Evolutionary conservation across 257 asterid genomes (phyloP).

Genomic region (Paulownia fortunei): DNA sequence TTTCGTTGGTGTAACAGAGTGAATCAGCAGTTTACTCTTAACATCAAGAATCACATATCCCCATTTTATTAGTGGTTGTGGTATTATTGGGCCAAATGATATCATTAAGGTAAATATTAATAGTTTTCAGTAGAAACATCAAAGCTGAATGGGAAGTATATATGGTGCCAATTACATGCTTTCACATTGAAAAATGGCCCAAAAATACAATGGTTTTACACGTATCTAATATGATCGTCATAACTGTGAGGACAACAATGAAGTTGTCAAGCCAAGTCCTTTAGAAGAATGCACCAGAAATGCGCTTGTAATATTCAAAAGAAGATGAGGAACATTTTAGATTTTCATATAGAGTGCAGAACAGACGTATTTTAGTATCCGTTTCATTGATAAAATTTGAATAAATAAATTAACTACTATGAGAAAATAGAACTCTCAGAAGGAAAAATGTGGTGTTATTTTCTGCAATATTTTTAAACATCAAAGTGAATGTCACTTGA

Average conservation of each 20-base stretch:
- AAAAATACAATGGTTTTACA: background rate
- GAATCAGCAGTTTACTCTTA: background rate
- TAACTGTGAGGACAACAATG: background rate
- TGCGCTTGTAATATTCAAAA: background rate
- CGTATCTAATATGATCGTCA: conserved; percentile 9
- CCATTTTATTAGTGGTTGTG: background rate
- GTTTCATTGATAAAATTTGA: too few relatives aligned
- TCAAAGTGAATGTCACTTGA: background rate
- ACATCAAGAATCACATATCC: background rate
- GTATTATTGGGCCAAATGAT: too few relatives aligned
- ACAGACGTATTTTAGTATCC: too few relatives aligned
- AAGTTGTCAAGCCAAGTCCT: background rate
- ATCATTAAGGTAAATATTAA: too few relatives aligned
- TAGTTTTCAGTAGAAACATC: background rate
- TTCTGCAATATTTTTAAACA: too few relatives aligned
- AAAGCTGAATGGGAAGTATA: background rate
- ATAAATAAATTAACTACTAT: too few relatives aligned
- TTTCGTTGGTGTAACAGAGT: background rate
- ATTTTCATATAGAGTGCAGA: too few relatives aligned
- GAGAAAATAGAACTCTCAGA: too few relatives aligned
- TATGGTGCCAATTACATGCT: conserved; percentile 27
- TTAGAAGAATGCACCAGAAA: background rate
- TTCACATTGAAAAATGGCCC: conserved; percentile 7
- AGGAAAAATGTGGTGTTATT: too few relatives aligned
- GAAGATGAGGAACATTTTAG: too few relatives aligned